Evolutionary conservation across 495 filamentous ascomycete species (phyloP).

Genomic region (Neurospora sp.): DNA sequence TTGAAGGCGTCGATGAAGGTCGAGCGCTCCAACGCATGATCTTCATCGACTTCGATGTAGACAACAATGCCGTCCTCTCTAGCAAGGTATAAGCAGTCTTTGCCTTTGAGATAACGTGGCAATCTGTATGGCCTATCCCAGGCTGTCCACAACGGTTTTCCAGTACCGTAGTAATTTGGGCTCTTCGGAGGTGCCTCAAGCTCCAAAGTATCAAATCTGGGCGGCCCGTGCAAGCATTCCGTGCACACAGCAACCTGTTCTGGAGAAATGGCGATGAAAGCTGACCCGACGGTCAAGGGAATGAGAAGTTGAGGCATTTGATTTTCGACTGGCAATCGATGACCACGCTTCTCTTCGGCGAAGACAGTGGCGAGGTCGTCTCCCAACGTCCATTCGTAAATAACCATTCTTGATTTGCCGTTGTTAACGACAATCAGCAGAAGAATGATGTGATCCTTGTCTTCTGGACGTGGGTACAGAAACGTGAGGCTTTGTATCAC

Average conservation of each 20-base stretch:
- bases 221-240: conserved; percentile 41
- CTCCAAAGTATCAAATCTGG: conserved; percentile 30
- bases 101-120: conserved; percentile 43
- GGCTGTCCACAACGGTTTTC: conserved; percentile 40
- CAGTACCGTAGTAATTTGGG: conserved; percentile 26
- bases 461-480: conserved; percentile 57
- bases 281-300: conserved; percentile 52
- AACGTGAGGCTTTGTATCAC: conserved; percentile 82
- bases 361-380: conserved; percentile 23
- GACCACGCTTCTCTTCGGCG: conserved; percentile 31
- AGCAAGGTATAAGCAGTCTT: conserved; percentile 67
- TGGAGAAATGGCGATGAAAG: conserved; percentile 55
- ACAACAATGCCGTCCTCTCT: conserved; percentile 71
- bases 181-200: conserved; percentile 21
- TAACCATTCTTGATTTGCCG: conserved; percentile 49
- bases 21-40: conserved; percentile 35
- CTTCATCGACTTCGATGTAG: conserved; percentile 53
- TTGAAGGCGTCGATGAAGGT: conserved; percentile 48
- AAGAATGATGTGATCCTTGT: conserved; percentile 60
- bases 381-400: conserved; percentile 65
- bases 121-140: conserved; percentile 67
- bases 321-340: conserved; percentile 47
- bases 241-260: conserved; percentile 50
- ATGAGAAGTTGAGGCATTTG: conserved; percentile 57
- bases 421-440: conserved; percentile 57